Base-by-base conservation (phyloP, 2,329 filamentous ascomycete genomes). In the Tolypocladium album region DNA sequence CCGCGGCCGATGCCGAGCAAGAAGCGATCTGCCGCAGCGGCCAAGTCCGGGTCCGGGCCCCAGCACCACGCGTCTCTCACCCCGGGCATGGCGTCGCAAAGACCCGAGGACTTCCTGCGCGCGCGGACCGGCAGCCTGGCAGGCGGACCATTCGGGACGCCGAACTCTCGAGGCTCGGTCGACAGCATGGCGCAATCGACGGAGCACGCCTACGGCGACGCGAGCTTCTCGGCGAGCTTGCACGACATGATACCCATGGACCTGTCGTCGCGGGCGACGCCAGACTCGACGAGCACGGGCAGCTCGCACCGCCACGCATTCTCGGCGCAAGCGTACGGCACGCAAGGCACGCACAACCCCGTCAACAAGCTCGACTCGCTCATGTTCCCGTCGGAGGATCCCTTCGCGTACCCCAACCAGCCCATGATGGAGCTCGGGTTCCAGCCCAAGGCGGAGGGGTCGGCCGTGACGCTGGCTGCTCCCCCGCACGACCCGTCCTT, bases 341-440 rank as follows among this genome's bases (percentile, higher is more conserved):
- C 67, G 60, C 61, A 74, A 3, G 64, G 67, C 58, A 58, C 68
- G 62, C 61, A 73, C 55, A 82, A 77, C 65, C 75, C 76, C 5
- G 76, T 92, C 20, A 83, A 88, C 64, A 88, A 90, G 69, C 80
- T 92, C 8, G 87, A 87, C 61, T 84, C 86, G 4, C 84, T 92
- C 75, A 92, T 93, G 87, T 93, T 93, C 67, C 87, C 88, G 1
- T 88, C 88, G 0, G 82, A 84, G 40, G 89, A 93, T 66, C 88
- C 89, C 0, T 88, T 93, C 63, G 88, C 87, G 0, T 94, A 93
- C 67, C 89, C 88, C 0, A 90, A 88, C 67, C 88, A 90, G 64
- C 86, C 88, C 0, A 84, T 88, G 76, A 86, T 88, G 76, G 79
- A 84, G 65, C 76, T 83, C 47, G 78, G 78, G 12, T 76, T 72